These are phyloP conservation scores for Irpex sp. DNA, from an alignment of 1,284 basidiomycete genomes.

Conservation along the genomic window DNA sequence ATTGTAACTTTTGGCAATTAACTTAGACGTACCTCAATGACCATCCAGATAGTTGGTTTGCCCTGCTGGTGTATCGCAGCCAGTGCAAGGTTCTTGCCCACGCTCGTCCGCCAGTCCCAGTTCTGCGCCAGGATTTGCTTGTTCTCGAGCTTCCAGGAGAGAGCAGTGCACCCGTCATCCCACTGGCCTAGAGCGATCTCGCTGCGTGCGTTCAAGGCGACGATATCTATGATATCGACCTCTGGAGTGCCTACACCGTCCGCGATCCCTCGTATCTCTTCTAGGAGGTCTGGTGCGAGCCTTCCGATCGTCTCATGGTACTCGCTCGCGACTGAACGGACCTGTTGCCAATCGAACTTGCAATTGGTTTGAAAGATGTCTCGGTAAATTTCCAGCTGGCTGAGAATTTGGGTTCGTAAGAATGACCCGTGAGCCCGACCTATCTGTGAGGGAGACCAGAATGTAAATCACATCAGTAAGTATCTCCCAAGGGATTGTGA, in stretches of 20 bases:
- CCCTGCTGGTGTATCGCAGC: constrained; percentile 24
- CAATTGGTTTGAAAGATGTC: constrained; percentile 27
- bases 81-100: constrained; percentile 31
- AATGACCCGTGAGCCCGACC: constrained; percentile 27
- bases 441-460: constrained; percentile 19
- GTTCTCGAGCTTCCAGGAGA: constrained; percentile 25
- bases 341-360: constrained; percentile 27
- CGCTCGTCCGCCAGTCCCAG: constrained; percentile 35
- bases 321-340: constrained; percentile 19
- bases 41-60: constrained; percentile 35
- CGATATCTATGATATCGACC: constrained; percentile 28
- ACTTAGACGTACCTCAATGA: constrained; percentile 26
- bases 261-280: constrained; percentile 33
- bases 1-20: background rate
- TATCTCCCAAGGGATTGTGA: background rate
- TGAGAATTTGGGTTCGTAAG: constrained; percentile 26
- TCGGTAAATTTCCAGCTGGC: constrained; percentile 30
- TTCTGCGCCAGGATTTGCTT: constrained; percentile 34
- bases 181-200: constrained; percentile 35
- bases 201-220: constrained; percentile 34
- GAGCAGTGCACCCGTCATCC: constrained; percentile 35
- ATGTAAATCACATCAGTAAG: background rate
- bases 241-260: constrained; percentile 21
- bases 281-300: constrained; percentile 28
- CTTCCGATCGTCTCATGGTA: constrained; percentile 23